Percentiles rank a stretch among this genome's conserved stretches.
These are phyloP conservation scores for Ganoderma meredithae DNA, from an alignment of 1,284 basidiomycete genomes.

Conservation along the genomic window DNA sequence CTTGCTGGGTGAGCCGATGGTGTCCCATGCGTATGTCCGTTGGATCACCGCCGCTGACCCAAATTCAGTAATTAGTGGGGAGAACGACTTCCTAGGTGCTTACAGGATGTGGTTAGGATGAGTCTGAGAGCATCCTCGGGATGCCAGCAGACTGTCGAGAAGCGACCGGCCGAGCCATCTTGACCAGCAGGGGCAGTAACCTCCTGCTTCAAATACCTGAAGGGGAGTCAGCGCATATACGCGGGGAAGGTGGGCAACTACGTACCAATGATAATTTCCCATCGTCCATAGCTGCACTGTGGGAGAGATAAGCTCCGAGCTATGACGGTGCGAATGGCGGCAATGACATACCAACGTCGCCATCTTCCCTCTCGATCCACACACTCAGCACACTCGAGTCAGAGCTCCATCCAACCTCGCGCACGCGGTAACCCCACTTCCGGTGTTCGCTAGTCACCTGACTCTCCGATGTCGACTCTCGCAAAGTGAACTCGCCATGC, in stretches of 20 bases:
- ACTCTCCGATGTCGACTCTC: conserved; percentile 45
- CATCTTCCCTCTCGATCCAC: conserved; percentile 78
- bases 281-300: conserved; percentile 95
- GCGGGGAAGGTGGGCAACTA: conserved; percentile 5
- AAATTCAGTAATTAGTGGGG: conserved; percentile 12
- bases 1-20: conserved; percentile 64
- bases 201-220: conserved; percentile 92
- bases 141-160: conserved; percentile 85
- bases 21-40: conserved; percentile 81
- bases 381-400: conserved; percentile 89
- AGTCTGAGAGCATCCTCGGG: conserved; percentile 80
- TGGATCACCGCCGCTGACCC: conserved; percentile 62
- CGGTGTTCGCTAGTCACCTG: conserved; percentile 23
- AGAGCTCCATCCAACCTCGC: conserved; percentile 86
- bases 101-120: conserved; percentile 74
- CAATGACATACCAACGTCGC: conserved; percentile 64
- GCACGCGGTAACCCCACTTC: conserved; percentile 73
- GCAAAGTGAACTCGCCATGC: conserved; percentile 88
- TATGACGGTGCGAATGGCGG: neutral
- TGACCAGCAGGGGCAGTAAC: conserved; percentile 54
- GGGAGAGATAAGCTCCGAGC: neutral
- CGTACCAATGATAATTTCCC: conserved; percentile 94
- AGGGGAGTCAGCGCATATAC: conserved; percentile 13
- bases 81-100: conserved; percentile 36
- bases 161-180: conserved; percentile 49